These are phyloP conservation scores for Rhodotorula paludigena DNA, from an alignment of 768 basidiomycete genomes.

Conservation along the genomic window DNA sequence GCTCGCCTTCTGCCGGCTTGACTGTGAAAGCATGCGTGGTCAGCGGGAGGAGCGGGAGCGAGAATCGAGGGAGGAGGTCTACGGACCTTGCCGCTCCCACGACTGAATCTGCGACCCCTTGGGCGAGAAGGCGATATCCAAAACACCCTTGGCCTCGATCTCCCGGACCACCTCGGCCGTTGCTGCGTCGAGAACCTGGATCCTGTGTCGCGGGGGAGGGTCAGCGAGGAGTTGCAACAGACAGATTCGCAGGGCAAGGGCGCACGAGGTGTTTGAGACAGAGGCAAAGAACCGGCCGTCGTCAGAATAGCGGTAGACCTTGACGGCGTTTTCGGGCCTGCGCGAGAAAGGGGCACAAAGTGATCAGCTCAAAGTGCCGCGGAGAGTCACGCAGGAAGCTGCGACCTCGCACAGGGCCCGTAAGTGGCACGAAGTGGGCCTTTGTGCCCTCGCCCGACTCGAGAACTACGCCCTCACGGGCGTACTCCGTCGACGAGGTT, in stretches of 20 bases:
- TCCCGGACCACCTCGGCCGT: conserved; percentile 67
- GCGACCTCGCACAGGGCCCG: neutral
- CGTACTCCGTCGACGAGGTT: too few relatives aligned
- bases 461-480: too few relatives aligned
- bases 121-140: conserved; percentile 88
- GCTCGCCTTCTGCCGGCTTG: conserved; percentile 76
- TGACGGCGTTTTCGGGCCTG: conserved; percentile 35
- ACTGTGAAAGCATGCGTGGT: conserved; percentile 46
- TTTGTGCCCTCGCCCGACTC: neutral
- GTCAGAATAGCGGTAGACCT: conserved; percentile 40
- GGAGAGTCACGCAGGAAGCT: neutral
- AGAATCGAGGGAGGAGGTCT: conserved; percentile 4
- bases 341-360: too few relatives aligned
- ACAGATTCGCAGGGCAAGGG: neutral
- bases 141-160: conserved; percentile 64
- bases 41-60: neutral
- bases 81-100: conserved; percentile 81
- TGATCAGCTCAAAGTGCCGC: neutral
- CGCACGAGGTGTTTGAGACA: conserved; percentile 35
- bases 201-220: conserved; percentile 50
- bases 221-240: neutral
- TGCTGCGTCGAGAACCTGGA: conserved; percentile 71
- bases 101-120: conserved; percentile 87
- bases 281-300: conserved; percentile 42
- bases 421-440: too few relatives aligned